phyloP scores from a whole-genome alignment of 129 eudicot species.

The Ambrosia trifida region DNA sequence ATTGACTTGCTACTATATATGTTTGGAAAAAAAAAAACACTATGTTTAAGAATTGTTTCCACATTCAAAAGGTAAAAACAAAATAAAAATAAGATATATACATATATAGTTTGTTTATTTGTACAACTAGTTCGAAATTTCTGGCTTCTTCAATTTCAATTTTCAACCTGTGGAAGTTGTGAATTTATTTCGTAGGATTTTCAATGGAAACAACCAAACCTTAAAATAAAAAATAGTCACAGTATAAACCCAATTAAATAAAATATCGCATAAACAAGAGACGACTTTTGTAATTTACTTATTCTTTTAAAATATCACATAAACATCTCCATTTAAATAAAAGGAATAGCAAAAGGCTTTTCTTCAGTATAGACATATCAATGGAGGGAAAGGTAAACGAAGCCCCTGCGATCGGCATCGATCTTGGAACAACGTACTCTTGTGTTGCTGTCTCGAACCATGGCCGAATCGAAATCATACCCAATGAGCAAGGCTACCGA shows the following conservation, averaged over 20 bases:
- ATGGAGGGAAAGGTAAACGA: conserved; percentile 18
- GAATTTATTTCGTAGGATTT: too few species aligned
- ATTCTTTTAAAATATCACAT: neutral
- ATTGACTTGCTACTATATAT: too few species aligned
- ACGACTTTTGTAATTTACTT: conserved; percentile 15
- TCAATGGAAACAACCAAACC: too few species aligned
- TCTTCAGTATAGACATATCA: neutral
- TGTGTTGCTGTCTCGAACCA: neutral
- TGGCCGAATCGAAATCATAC: conserved; percentile 21
- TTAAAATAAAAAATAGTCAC: neutral
- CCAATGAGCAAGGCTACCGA: conserved; percentile 24
- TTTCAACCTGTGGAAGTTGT: too few species aligned
- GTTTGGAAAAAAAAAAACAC: too few species aligned
- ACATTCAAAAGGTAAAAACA: too few species aligned
- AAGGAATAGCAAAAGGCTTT: neutral
- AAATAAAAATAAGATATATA: too few species aligned
- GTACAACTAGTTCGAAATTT: too few species aligned
- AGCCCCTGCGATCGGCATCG: conserved; percentile 3
- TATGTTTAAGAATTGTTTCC: too few species aligned
- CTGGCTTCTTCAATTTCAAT: too few species aligned
- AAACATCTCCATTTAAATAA: neutral
- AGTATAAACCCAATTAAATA: neutral
- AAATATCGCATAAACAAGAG: neutral
- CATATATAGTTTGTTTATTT: too few species aligned
- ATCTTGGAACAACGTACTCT: conserved; percentile 13